Evolutionary conservation across 179 eudicot species (phyloP).

Genomic region (Pouteria campechiana): DNA sequence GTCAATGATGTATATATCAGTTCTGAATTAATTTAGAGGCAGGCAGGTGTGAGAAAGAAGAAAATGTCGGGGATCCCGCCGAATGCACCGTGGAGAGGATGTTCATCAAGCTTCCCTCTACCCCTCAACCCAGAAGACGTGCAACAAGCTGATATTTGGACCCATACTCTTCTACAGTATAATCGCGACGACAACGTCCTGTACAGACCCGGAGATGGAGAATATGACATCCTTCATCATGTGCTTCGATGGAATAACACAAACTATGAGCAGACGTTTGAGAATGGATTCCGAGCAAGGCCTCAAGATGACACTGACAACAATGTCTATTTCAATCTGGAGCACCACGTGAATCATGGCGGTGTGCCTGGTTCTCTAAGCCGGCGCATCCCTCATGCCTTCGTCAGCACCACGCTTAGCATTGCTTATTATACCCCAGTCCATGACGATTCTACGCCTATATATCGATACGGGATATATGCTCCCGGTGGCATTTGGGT

Average conservation of each 20-base stretch:
- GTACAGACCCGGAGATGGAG: background rate
- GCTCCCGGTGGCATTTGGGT: conserved; percentile 6
- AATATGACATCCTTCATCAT: background rate
- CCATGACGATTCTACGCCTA: too few species aligned
- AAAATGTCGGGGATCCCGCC: background rate
- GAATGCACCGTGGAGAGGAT: background rate
- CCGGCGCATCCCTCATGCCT: background rate
- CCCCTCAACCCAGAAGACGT: background rate
- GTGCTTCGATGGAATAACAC: background rate
- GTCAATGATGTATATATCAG: too few species aligned
- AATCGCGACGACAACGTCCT: background rate
- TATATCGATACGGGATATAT: conserved; percentile 6
- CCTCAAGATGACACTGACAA: background rate
- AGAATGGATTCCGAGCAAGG: conserved; percentile 1
- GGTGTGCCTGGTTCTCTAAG: background rate
- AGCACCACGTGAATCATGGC: background rate
- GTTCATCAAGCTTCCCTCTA: background rate
- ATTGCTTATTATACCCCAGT: background rate
- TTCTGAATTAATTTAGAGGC: too few species aligned
- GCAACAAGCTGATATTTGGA: background rate
- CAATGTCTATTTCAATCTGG: background rate
- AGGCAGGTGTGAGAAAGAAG: too few species aligned
- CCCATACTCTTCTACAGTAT: background rate
- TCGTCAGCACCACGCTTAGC: conserved; percentile 1
- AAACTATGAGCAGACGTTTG: background rate